Percentiles rank a stretch among this genome's conserved stretches.
phyloP scores from a whole-genome alignment of 2,329 filamentous ascomycete species.

The Penicillium paneum region DNA sequence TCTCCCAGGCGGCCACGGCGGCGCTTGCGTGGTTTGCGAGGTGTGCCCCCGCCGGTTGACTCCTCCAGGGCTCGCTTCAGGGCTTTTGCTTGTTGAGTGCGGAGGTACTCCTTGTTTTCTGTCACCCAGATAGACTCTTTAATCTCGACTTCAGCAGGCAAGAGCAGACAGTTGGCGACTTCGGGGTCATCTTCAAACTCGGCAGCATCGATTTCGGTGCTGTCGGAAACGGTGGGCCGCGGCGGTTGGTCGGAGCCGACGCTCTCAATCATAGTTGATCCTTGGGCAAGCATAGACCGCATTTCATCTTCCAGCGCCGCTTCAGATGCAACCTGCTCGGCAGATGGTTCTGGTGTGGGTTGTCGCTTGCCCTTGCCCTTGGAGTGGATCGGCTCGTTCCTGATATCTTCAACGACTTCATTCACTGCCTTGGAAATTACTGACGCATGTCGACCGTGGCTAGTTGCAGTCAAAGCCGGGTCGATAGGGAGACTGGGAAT shows the following conservation, averaged over 20 bases:
- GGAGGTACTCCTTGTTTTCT: slow-evolving; percentile 90
- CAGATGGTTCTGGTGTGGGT: slow-evolving; percentile 52
- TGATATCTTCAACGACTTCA: slow-evolving; percentile 23
- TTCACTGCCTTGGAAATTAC: slow-evolving; percentile 18
- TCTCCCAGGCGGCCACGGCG: slow-evolving; percentile 48
- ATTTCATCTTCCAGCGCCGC: slow-evolving; percentile 66
- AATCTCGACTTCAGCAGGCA: slow-evolving; percentile 68
- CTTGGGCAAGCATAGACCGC: slow-evolving; percentile 58
- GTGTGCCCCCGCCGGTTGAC: slow-evolving; percentile 41
- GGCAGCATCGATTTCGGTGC: slow-evolving; percentile 63
- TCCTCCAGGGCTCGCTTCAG: slow-evolving; percentile 67
- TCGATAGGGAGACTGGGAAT: slow-evolving; percentile 55
- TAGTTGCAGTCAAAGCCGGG: slow-evolving; percentile 37
- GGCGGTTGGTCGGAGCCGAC: slow-evolving; percentile 10
- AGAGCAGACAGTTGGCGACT: slow-evolving; percentile 74
- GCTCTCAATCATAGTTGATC: slow-evolving; percentile 37
- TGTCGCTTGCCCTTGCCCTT: slow-evolving; percentile 32
- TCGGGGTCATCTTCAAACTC: slow-evolving; percentile 91
- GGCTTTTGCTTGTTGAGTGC: slow-evolving; percentile 78
- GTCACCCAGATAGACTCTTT: slow-evolving; percentile 95
- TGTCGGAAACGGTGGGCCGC: slow-evolving; percentile 52
- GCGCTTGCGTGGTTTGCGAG: slow-evolving; percentile 50
- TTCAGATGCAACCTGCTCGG: slow-evolving; percentile 59
- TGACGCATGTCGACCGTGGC: slow-evolving; percentile 20
- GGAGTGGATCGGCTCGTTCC: slow-evolving; percentile 16